phyloP scores from a whole-genome alignment of 2,329 filamentous ascomycete species.

The Dactylellina parvicollis region DNA sequence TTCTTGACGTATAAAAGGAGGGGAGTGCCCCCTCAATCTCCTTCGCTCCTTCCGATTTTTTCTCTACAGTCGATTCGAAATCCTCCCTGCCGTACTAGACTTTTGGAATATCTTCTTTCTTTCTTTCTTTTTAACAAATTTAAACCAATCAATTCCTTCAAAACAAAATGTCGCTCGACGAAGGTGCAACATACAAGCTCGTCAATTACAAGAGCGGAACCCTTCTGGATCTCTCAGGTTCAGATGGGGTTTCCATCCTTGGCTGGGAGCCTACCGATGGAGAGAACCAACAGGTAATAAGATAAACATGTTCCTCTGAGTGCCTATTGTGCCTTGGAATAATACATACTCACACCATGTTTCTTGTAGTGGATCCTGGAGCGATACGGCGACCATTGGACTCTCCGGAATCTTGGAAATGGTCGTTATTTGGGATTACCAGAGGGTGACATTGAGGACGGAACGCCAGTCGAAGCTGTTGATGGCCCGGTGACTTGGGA shows the following conservation, averaged over 20 bases:
- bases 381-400: background rate
- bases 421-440: conserved; percentile 6
- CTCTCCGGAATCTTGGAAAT: conserved; percentile 9
- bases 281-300: conserved; percentile 20
- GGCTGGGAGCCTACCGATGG: conserved; percentile 19
- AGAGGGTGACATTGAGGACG: background rate
- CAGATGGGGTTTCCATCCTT: background rate
- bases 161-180: too few relatives aligned
- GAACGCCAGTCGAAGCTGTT: background rate
- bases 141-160: too few relatives aligned
- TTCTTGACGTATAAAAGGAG: too few relatives aligned
- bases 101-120: too few relatives aligned
- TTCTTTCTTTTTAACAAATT: too few relatives aligned
- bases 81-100: too few relatives aligned
- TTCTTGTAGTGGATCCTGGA: conserved; percentile 14
- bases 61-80: too few relatives aligned
- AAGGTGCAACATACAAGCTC: conserved; percentile 17
- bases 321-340: background rate
- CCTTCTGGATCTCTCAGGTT: conserved; percentile 19
- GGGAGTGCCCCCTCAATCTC: too few relatives aligned
- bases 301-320: too few relatives aligned
- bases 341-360: background rate
- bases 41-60: too few relatives aligned
- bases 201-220: conserved; percentile 9
- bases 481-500: conserved; percentile 13